These are phyloP conservation scores for Astrephomene gubernaculifera DNA, from an alignment of 139 green algal genomes.

Conservation along the genomic window DNA sequence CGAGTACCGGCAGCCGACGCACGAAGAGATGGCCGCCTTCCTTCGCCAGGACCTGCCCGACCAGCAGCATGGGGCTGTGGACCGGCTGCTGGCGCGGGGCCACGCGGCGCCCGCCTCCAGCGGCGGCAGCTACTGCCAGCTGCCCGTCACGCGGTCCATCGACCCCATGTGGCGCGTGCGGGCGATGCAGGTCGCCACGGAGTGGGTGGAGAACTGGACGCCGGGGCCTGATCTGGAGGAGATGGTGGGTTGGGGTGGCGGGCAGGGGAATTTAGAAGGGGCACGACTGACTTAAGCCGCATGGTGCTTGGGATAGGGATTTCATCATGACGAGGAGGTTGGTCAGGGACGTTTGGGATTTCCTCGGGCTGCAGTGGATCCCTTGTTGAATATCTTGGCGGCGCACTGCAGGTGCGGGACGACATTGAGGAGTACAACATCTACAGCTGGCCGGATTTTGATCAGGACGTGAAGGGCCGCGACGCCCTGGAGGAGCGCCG, in stretches of 20 bases:
- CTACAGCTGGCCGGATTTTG: constrained; percentile 48
- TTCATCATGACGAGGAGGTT: no score
- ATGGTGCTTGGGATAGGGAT: no score
- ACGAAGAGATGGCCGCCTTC: constrained; percentile 39
- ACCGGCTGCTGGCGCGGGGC: constrained; percentile 10
- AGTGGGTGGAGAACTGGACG: constrained; percentile 53
- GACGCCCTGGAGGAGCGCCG: constrained; percentile 40
- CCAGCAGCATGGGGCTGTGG: not conserved
- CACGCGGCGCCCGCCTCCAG: not conserved
- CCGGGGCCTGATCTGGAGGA: constrained; percentile 40
- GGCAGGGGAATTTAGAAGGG: not conserved
- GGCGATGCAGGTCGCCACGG: constrained; percentile 33
- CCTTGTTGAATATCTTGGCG: not conserved
- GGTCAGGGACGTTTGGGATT: no score
- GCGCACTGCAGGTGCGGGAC: constrained; percentile 25
- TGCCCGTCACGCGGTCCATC: not conserved
- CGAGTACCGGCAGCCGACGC: constrained; percentile 43
- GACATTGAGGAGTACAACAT: constrained; percentile 51
- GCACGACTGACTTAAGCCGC: no score
- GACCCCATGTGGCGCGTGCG: constrained; percentile 41
- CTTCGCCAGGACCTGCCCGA: constrained; percentile 5
- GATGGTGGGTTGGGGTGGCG: constrained; percentile 10
- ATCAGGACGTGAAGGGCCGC: constrained; percentile 27
- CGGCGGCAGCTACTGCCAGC: constrained; percentile 20
- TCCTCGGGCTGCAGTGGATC: no score